These are phyloP conservation scores for Arthonia radiata DNA, from an alignment of 495 filamentous ascomycete species.

Conservation along the genomic window DNA sequence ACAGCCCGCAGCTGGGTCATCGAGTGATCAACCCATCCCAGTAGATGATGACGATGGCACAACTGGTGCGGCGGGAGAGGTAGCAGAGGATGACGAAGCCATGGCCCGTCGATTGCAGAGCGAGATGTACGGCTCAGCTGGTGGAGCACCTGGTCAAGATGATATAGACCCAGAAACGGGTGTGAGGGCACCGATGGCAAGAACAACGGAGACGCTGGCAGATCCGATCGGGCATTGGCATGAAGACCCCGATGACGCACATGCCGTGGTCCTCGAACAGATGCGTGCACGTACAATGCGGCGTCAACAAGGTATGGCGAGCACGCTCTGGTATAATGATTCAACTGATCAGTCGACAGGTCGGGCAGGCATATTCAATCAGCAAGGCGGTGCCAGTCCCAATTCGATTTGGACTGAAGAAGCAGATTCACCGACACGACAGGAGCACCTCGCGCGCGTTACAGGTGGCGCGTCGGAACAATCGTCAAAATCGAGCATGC, in stretches of 20 bases:
- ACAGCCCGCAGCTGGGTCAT: slow-evolving; percentile 4
- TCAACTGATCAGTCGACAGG: background rate
- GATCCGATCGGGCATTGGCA: slow-evolving; percentile 34
- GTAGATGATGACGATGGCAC: slow-evolving; percentile 2
- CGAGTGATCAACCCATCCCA: slow-evolving; percentile 10
- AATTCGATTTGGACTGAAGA: slow-evolving; percentile 51
- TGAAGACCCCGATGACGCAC: slow-evolving; percentile 31
- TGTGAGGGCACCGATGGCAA: slow-evolving; percentile 73
- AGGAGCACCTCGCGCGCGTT: slow-evolving; percentile 30
- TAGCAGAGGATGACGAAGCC: slow-evolving; percentile 63
- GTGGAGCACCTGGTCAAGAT: slow-evolving; percentile 14
- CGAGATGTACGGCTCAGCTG: slow-evolving; percentile 45
- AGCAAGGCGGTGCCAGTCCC: slow-evolving; percentile 25
- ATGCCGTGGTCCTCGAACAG: slow-evolving; percentile 40
- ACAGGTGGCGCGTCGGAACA: slow-evolving; percentile 50
- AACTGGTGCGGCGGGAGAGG: slow-evolving; percentile 1
- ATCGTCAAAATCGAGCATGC: slow-evolving; percentile 42
- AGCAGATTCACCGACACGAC: slow-evolving; percentile 15
- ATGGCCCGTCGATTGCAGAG: slow-evolving; percentile 81
- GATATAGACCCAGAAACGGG: slow-evolving; percentile 25
- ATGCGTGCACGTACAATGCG: slow-evolving; percentile 32
- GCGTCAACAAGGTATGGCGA: slow-evolving; percentile 16
- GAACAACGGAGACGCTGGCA: slow-evolving; percentile 76
- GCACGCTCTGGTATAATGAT: background rate
- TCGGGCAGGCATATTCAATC: slow-evolving; percentile 64